Conservation (phyloP, 768 basidiomycete species). For the Lactifluus echinatus region DNA sequence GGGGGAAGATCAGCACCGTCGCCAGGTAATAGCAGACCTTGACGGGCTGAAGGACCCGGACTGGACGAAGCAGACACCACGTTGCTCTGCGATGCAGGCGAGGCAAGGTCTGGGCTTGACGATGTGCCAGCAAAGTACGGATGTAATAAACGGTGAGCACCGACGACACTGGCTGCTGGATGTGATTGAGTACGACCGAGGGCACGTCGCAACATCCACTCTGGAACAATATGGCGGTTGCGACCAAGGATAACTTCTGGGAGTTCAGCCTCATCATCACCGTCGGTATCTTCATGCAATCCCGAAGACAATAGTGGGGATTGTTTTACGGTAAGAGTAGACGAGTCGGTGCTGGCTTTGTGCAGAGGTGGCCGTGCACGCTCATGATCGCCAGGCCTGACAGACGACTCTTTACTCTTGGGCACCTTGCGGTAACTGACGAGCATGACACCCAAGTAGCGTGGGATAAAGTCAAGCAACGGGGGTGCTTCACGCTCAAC, state of each 20-base stretch:
- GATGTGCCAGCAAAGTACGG: conserved; percentile 47
- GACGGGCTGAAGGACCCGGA: conserved; percentile 34
- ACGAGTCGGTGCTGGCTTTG: conserved; percentile 25
- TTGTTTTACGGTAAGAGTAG: background rate
- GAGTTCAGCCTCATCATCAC: conserved; percentile 61
- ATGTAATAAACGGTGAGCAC: conserved; percentile 32
- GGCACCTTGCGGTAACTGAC: conserved; percentile 85
- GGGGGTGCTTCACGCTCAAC: conserved; percentile 92
- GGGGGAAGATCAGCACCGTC: conserved; percentile 35
- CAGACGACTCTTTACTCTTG: conserved; percentile 17
- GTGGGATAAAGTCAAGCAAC: conserved; percentile 89
- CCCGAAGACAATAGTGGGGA: conserved; percentile 8
- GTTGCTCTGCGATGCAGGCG: conserved; percentile 15
- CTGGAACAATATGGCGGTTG: conserved; percentile 93
- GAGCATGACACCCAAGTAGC: conserved; percentile 97
- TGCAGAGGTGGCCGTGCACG: conserved; percentile 24
- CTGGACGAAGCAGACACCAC: conserved; percentile 22
- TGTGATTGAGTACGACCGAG: conserved; percentile 39
- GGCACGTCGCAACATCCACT: conserved; percentile 69
- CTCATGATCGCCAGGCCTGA: conserved; percentile 10
- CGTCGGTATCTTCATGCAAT: conserved; percentile 34
- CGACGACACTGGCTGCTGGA: conserved; percentile 25
- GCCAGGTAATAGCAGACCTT: conserved; percentile 31
- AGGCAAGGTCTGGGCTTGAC: conserved; percentile 62
- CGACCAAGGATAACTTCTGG: conserved; percentile 91